Conservation (phyloP, 148 eudicot genomes). For the Spergularia bocconei region DNA sequence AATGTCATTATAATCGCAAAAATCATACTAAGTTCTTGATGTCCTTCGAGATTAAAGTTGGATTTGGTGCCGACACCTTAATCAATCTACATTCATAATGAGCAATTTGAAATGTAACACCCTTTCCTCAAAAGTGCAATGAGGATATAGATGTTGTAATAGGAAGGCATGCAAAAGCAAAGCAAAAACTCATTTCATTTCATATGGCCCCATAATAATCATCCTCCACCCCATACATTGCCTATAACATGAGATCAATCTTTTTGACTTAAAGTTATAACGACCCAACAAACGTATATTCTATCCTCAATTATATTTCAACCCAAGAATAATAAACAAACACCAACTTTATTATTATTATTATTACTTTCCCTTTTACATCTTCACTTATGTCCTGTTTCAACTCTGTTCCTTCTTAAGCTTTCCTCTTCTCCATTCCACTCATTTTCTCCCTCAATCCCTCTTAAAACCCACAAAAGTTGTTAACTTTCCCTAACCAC, state of each 20-base stretch:
- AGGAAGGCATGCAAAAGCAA: conserved; percentile 17
- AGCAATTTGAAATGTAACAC: no score
- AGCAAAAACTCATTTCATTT: not conserved
- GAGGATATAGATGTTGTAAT: not conserved
- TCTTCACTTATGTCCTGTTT: conserved; percentile 23
- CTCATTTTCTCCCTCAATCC: conserved; percentile 23
- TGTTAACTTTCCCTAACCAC: conserved; percentile 22
- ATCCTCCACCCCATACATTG: conserved; percentile 20
- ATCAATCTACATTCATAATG: no score
- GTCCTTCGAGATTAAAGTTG: no score
- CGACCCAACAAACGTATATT: conserved; percentile 19
- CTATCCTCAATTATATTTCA: not conserved
- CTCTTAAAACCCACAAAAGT: conserved; percentile 10
- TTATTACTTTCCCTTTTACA: conserved; percentile 15
- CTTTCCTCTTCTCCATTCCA: conserved; percentile 10
- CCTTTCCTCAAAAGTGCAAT: no score
- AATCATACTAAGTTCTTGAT: no score
- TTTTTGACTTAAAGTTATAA: conserved; percentile 28
- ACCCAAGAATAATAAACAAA: conserved; percentile 26
- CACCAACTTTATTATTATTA: conserved; percentile 13
- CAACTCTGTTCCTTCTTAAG: conserved; percentile 11
- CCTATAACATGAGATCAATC: conserved; percentile 23
- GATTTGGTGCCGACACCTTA: no score
- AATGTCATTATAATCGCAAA: no score
- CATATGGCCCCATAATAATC: conserved; percentile 25